Evolutionary conservation across 2,329 filamentous ascomycete genomes (phyloP), one percentile per base, ranked within the genome.

Genomic region (Neopestalotiopsis sp.): DNA sequence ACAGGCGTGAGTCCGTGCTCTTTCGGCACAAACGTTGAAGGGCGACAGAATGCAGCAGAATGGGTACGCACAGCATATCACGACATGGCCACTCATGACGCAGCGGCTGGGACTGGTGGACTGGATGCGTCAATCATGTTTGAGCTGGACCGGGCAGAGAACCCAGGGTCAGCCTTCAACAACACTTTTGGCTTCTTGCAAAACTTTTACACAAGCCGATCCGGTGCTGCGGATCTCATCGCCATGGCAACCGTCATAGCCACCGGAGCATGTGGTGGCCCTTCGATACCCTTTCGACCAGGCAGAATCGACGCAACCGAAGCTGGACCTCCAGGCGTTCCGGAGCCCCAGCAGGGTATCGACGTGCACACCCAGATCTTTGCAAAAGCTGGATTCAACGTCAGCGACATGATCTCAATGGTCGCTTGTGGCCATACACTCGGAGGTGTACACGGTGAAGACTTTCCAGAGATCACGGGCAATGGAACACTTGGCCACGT

Each of bases 391-490:
- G 79, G 79, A 0, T 79, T 79, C 59, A 74, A 73, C 17, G 74
- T 75, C 2, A 71, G 72, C 24, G 79, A 81, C 1, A 81, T 81
- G 79, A 80, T 80, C 4, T 70, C 76, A 1, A 70, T 81, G 69
- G 78, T 80, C 13, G 79, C 79, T 0, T 81, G 79, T 40, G 79
- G 79, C 0, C 79, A 81, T 61, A 76, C 77, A 0, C 68, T 81
- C 0, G 79, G 79, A 1, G 84, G 85, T 13, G 83, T 87, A 1
- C 84, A 87, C 73, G 78, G 79, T 28, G 76, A 72, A 2, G 77
- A 83, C 62, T 83, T 83, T 67, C 81, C 81, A 12, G 75, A 78
- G n/a, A 82, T 85, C 56, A 78, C 81, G 3, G 73, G 77, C 6
- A 69, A 79, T 14, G 80, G 79, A 4, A 76, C 76, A 14, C 74